Base-by-base conservation (phyloP, 2,329 filamentous ascomycete genomes). In the Pezicula radicicola region DNA sequence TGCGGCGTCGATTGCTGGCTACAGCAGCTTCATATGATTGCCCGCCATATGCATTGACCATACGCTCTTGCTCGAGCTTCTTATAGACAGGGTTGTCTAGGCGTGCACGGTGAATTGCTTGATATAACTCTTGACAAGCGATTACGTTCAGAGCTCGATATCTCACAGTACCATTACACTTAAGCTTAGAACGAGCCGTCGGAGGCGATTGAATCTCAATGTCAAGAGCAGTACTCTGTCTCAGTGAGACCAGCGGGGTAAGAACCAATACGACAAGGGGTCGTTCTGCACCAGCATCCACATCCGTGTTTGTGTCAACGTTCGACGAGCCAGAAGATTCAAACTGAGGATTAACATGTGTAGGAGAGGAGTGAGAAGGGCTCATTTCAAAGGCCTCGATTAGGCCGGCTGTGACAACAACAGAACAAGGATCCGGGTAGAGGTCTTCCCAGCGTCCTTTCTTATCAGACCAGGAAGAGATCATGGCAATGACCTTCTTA, bases 1-100 rank as follows among this genome's bases (percentile, higher is more conserved):
- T 78, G 49, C 75, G 73, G 25, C 75, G 74, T 47, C 69, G 75
- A 51, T 74, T 69, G 42, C 72, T 72, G 46, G 69, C 66, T 6
- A 64, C 65, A 21, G 65, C 67, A 28, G 67, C 71, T 60, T 73
- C 79, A 62, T 53, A 68, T 77, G 55, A 66, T 71, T 59, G 73
- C 59, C 71, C 60, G 58, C 77, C 90, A 74, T 78, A 95, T 73
- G 74, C 88, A 78, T 77, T 90, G 80, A 75, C 91, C 60, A 69
- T 86, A 67, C 75, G 89, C 58, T 86, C 82, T 56, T 85, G 79
- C 60, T 83, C 81, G 16, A 87, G 75, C 45, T 81, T 75, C 51
- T 81, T 91, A 72, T 93, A 97, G 50, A 91, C 93, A 49, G 91
- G 87, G 66, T 97, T 97, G 71, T 96, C 90, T 67, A 96, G 88